Conservation (phyloP, 73 alveolate genomes). For the Symbiodinium pilosum region DNA sequence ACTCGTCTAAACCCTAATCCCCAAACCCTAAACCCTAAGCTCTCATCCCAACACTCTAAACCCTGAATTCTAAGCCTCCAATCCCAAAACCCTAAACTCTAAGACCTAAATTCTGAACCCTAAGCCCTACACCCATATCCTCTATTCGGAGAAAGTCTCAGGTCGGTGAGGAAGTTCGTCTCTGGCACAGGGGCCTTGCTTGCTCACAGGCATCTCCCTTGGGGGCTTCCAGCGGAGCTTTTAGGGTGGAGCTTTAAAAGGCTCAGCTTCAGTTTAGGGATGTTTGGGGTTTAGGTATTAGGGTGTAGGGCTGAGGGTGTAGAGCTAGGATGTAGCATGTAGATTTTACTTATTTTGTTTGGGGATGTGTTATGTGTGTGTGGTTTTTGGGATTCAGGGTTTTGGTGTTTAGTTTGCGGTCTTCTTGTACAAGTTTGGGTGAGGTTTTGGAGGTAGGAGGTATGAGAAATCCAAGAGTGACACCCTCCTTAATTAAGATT, state of each 20-base stretch:
- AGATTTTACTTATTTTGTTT: too few relatives aligned
- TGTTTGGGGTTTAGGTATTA: background rate
- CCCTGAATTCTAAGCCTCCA: background rate
- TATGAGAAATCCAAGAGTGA: too few relatives aligned
- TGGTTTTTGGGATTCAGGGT: too few relatives aligned
- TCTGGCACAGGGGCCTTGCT: conserved; percentile 80
- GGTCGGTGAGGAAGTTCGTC: conserved; percentile 53
- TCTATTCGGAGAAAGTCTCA: background rate
- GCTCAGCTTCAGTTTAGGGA: background rate
- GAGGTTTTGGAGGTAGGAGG: background rate
- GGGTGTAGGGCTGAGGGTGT: too few relatives aligned
- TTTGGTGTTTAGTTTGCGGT: too few relatives aligned
- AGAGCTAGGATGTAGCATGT: too few relatives aligned
- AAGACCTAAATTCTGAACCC: background rate
- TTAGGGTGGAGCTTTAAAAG: background rate
- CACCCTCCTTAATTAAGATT: too few relatives aligned
- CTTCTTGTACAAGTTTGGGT: background rate
- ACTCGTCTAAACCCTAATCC: too few relatives aligned
- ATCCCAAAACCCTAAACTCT: background rate
- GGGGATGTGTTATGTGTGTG: too few relatives aligned
- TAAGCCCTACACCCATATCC: background rate
- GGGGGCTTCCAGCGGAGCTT: too few relatives aligned
- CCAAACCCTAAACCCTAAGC: too few relatives aligned
- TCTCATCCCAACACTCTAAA: too few relatives aligned
- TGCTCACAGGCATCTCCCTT: conserved; percentile 42